phyloP scores from a whole-genome alignment of 306 rosid species.

The Quercus engelmannii region DNA sequence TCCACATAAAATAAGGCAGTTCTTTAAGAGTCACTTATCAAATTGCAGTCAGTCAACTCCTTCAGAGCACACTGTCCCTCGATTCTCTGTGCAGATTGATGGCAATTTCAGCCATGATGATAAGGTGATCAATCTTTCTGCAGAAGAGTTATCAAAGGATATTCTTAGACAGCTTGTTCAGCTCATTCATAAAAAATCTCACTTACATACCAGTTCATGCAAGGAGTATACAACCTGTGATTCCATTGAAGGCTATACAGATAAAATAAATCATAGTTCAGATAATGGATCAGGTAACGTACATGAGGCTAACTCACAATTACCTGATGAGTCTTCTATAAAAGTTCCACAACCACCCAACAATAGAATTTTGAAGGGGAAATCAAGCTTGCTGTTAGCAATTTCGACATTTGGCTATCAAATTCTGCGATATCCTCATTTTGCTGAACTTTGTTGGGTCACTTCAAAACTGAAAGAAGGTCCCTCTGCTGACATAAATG shows the following conservation, averaged over 20 bases:
- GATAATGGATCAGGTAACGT: constrained; percentile 30
- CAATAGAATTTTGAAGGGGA: constrained; percentile 59
- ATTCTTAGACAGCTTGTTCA: constrained; percentile 64
- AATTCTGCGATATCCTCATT: constrained; percentile 85
- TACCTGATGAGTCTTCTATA: constrained; percentile 34
- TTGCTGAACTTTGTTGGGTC: constrained; percentile 97
- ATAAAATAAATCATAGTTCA: constrained; percentile 23
- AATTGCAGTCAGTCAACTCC: constrained; percentile 41
- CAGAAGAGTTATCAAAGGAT: constrained; percentile 61
- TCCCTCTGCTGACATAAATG: constrained; percentile 78
- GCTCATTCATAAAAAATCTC: constrained; percentile 72
- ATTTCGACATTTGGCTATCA: constrained; percentile 90
- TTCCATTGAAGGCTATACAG: constrained; percentile 25
- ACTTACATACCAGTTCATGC: constrained; percentile 27
- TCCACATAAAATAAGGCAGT: constrained; percentile 60
- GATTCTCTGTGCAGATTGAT: constrained; percentile 66
- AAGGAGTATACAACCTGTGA: constrained; percentile 26
- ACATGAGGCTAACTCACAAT: constrained; percentile 25
- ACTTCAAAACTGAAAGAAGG: constrained; percentile 90
- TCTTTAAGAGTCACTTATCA: constrained; percentile 55
- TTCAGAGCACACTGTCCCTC: constrained; percentile 57
- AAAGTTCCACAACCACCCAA: constrained; percentile 46
- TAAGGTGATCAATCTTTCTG: constrained; percentile 49
- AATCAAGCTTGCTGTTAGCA: constrained; percentile 64
- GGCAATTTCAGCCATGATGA: constrained; percentile 56